Percentiles rank a stretch among this genome's conserved stretches.
Conservation (phyloP, 2,329 filamentous ascomycete genomes). For the Raffaelea albimanens region DNA sequence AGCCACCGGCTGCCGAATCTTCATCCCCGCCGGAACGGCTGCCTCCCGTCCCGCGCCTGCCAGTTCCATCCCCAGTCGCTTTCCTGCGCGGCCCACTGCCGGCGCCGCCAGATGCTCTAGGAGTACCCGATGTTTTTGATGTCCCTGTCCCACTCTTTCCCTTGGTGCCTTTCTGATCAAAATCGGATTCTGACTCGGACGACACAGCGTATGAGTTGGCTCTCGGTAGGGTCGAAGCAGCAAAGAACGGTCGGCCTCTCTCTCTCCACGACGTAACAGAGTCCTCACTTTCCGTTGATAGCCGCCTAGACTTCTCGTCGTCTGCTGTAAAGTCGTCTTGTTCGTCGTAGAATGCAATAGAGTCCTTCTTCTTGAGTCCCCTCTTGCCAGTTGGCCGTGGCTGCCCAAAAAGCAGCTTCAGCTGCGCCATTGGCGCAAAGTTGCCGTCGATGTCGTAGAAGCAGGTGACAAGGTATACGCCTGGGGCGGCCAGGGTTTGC, state of each 20-base stretch:
- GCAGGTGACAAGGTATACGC: conserved; percentile 71
- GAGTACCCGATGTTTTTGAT: conserved; percentile 25
- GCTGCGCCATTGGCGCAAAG: conserved; percentile 69
- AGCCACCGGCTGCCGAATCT: conserved; percentile 49
- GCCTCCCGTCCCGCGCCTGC: conserved; percentile 7
- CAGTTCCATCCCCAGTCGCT: background rate
- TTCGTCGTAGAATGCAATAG: conserved; percentile 66
- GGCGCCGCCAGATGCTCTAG: background rate
- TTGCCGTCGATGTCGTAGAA: conserved; percentile 73
- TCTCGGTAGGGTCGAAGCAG: conserved; percentile 30
- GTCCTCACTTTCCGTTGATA: conserved; percentile 6
- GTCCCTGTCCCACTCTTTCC: conserved; percentile 14
- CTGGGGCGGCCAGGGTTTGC: conserved; percentile 68
- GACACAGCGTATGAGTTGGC: conserved; percentile 50
- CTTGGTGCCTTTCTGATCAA: conserved; percentile 22
- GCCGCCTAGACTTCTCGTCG: conserved; percentile 7
- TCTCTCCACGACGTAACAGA: background rate
- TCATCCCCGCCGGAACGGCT: conserved; percentile 9
- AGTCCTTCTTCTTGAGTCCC: conserved; percentile 38
- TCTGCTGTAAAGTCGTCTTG: conserved; percentile 64
- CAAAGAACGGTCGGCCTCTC: conserved; percentile 21
- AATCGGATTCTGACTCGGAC: conserved; percentile 63
- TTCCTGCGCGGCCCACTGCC: background rate
- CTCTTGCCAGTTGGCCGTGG: conserved; percentile 21
- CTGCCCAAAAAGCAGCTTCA: conserved; percentile 53